Conservation (phyloP, 2,329 filamentous ascomycete species). For the Sporothrix brunneoviolacea region DNA sequence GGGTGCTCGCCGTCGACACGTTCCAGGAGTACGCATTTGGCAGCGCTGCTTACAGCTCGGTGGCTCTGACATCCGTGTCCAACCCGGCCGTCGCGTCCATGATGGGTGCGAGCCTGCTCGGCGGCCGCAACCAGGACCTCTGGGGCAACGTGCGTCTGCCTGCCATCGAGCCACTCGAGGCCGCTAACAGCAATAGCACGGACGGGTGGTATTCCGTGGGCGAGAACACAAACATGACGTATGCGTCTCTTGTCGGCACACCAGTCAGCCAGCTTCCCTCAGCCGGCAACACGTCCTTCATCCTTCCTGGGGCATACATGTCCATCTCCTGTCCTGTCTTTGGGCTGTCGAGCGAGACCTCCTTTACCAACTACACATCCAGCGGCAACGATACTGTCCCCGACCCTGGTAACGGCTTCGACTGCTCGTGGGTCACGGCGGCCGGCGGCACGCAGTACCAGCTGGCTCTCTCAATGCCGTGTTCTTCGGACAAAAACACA, state of each 20-base stretch:
- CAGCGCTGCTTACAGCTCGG: background rate
- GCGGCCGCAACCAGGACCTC: slow-evolving; percentile 12
- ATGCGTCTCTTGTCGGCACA: slow-evolving; percentile 12
- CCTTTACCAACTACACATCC: slow-evolving; percentile 1
- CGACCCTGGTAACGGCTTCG: background rate
- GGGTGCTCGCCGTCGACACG: background rate
- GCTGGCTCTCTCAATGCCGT: slow-evolving; percentile 5
- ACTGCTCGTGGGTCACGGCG: slow-evolving; percentile 2
- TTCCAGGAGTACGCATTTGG: slow-evolving; percentile 7
- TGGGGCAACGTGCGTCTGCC: slow-evolving; percentile 16
- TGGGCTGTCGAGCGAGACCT: background rate
- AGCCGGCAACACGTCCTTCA: background rate
- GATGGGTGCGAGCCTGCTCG: background rate
- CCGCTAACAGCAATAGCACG: background rate
- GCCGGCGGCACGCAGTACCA: background rate
- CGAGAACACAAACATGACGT: slow-evolving; percentile 6
- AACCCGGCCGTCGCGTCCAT: slow-evolving; percentile 7
- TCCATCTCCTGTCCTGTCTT: slow-evolving; percentile 3
- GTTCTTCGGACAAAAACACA: background rate
- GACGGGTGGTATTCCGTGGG: background rate
- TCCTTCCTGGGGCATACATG: slow-evolving; percentile 11
- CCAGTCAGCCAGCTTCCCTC: background rate
- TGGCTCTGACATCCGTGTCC: background rate
- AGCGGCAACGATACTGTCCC: background rate
- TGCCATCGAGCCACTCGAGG: slow-evolving; percentile 9